Evolutionary conservation across 768 basidiomycete genomes (phyloP).

Genomic region (Russula brevipes): DNA sequence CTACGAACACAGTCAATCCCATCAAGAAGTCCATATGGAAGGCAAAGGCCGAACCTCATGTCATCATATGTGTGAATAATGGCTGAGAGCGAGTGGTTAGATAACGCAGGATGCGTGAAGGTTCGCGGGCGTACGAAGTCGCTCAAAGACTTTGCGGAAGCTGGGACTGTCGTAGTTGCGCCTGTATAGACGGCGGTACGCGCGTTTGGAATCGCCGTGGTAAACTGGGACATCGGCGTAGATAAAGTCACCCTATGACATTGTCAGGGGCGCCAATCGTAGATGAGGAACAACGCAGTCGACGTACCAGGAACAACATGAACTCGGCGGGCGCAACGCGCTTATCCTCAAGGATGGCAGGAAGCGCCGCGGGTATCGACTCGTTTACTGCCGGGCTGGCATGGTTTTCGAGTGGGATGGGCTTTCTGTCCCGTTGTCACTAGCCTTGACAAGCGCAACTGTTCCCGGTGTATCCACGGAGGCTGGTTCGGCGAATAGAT

Average conservation of each 20-base stretch:
- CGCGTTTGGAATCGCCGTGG: constrained; percentile 51
- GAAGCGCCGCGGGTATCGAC: constrained; percentile 8
- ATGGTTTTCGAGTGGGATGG: background rate
- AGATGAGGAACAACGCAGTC: background rate
- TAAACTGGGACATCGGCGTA: constrained; percentile 68
- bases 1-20: constrained; percentile 31
- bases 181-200: constrained; percentile 62
- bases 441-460: constrained; percentile 1
- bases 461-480: constrained; percentile 8
- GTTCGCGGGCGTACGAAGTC: constrained; percentile 49
- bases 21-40: background rate
- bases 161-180: constrained; percentile 60
- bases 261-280: background rate
- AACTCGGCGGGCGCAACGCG: constrained; percentile 44
- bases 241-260: constrained; percentile 55
- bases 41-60: constrained; percentile 46
- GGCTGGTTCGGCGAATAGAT: constrained; percentile 37
- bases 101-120: background rate
- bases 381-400: background rate
- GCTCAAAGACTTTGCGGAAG: constrained; percentile 63
- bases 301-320: constrained; percentile 48
- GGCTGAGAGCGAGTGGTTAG: constrained; percentile 37
- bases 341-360: background rate
- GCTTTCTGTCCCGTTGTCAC: constrained; percentile 12
- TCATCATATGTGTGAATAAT: constrained; percentile 69